Conservation (phyloP, 768 basidiomycete genomes). For the Agaricus subrufescens region DNA sequence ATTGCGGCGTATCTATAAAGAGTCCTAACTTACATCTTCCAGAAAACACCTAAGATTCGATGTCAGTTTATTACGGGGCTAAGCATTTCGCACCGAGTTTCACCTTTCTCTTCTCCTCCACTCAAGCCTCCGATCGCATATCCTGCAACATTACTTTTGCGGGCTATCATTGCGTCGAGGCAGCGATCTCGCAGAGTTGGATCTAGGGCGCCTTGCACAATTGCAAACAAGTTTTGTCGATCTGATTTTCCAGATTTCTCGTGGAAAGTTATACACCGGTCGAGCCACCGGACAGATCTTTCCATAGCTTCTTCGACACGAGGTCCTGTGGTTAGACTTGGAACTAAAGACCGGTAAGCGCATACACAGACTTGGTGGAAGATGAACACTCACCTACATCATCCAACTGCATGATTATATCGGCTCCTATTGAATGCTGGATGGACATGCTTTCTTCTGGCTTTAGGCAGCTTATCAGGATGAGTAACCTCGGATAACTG, state of each 20-base stretch:
- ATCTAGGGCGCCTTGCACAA: slow-evolving; percentile 86
- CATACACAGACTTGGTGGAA: background rate
- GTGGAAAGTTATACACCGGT: slow-evolving; percentile 80
- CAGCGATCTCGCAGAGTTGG: slow-evolving; percentile 67
- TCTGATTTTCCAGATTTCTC: slow-evolving; percentile 58
- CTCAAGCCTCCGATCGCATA: slow-evolving; percentile 90
- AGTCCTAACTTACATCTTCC: slow-evolving; percentile 59
- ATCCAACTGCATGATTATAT: slow-evolving; percentile 94
- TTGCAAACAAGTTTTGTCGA: slow-evolving; percentile 85
- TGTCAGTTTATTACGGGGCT: background rate
- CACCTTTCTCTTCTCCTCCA: slow-evolving; percentile 90
- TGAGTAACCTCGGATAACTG: background rate
- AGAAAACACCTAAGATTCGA: slow-evolving; percentile 61
- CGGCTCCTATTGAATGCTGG: slow-evolving; percentile 87
- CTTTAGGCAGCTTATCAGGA: slow-evolving; percentile 28
- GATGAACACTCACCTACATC: slow-evolving; percentile 65
- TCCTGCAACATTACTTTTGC: slow-evolving; percentile 75
- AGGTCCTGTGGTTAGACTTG: slow-evolving; percentile 74
- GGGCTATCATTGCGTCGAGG: slow-evolving; percentile 74
- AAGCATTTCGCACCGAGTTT: slow-evolving; percentile 1
- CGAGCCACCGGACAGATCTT: slow-evolving; percentile 85
- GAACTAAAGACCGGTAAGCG: slow-evolving; percentile 39
- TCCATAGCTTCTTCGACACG: slow-evolving; percentile 87
- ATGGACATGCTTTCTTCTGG: slow-evolving; percentile 90
- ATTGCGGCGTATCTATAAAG: background rate